Evolutionary conservation across 768 basidiomycete species (phyloP), one percentile per base, ranked within the genome.

Genomic region (Tulasnella sp.): DNA sequence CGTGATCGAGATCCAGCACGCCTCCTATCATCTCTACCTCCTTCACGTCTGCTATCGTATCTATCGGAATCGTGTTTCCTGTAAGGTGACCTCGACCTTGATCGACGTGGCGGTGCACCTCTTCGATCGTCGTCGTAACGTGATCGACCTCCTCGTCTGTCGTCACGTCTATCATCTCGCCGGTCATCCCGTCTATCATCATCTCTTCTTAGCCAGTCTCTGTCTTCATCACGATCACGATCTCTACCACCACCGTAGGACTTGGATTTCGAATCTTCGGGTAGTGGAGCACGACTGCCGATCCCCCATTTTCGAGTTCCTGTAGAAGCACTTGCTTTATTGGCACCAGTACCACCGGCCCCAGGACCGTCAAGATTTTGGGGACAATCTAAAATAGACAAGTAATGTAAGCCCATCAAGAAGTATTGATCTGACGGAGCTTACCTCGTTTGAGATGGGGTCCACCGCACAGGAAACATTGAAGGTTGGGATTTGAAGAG

Each of bases 381-480:
- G 2, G 60, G 56, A 46, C 56, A 59, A 46, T 59, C 58, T 57
- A 32, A 24, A n/a, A 19, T 25, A 33, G 12, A 51, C 20, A 12
- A 32, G 22, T n/a, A 16, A 27, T 6, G n/a, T 25, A 12, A 5
- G 19, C 5, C 19, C 10, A n/a, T 4, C 35, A 27, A 19, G 35
- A 46, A 13, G 39, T 2, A 45, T 10, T 32, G 33, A 42, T 7
- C 1, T 3, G 4, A 9, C 15, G 10, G 27, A 22, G 37, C 63
- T 20, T 55, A 85, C 90, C 90, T 73, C 83, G 87, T 64, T 88
- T 90, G 29, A 93, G 68, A 70, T 96, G 93, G 5, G 87, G 83
- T 0, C 92, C 92, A 5, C 93, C 93, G 63, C 95, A 99, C 31
- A 78, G 64, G 70, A 93, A 99, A 63, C 95, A 99, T 66, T 72